Evolutionary conservation across 805 yeast species (phyloP), one percentile per base, ranked within the genome.

Genomic region (Lachancea waltii): DNA sequence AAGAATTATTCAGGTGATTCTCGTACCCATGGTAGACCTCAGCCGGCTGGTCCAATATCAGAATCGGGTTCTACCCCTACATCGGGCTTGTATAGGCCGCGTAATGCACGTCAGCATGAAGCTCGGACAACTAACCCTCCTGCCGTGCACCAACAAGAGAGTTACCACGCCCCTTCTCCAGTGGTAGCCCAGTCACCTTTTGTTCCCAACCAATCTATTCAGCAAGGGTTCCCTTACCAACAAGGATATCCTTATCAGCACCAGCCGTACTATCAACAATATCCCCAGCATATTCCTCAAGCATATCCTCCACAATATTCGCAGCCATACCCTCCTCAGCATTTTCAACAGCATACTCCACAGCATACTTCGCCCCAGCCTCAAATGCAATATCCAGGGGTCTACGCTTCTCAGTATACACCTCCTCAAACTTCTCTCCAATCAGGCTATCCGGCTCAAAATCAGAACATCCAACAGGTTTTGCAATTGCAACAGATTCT

Each of bases 51-150:
- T 4, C 4, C 16, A 18, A n/a, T 11, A 2, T 17, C 25, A 7
- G 31, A 26, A 34, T 10, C n/a, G 6, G 26, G 19, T n/a, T n/a
- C 11, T 3, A 25, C 30, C 28, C 13, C 29, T 20, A 9, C 31
- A 8, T 42, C 38, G n/a, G 42, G 49, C 23, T 33, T 29, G 8
- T 46, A 45, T 34, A 39, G 43, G 32, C 44, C 53, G n/a, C 42
- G 54, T 25, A 44, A 37, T 21, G 33, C 50, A 15, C 38, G 50
- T 13, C 42, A 38, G 13, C n/a, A 19, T 20, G 42, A 38, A 17
- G 23, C 18, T 7, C 26, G 20, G n/a, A n/a, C n/a, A n/a, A n/a
- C n/a, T n/a, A n/a, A n/a, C n/a, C n/a, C n/a, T n/a, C n/a, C n/a
- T n/a, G n/a, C n/a, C n/a, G n/a, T n/a, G 13, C 30, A 9, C 7